Base-by-base conservation (phyloP, 306 rosid species). In the Oemleria cerasiformis region DNA sequence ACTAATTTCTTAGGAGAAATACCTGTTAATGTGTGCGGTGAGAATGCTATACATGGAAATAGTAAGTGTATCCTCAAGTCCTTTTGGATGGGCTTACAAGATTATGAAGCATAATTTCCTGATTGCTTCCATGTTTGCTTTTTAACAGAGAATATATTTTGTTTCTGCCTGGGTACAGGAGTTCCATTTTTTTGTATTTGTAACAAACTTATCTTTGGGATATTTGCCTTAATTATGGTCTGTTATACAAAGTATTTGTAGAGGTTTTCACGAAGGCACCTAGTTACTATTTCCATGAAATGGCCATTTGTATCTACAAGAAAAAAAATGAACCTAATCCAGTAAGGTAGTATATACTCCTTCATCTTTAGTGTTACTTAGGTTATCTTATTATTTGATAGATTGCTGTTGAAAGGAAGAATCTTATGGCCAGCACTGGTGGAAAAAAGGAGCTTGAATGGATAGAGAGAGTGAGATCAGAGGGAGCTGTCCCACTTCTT, bases 381-480 rank as follows among this genome's bases (percentile, higher is more conserved):
- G 25, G 23, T 45, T 45, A 3, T 65, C 21, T 45, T 65, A 16
- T 65, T 21, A 44, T 23, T 30, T 65, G 23, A 23, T 65, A 65
- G 56, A 17, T 30, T 44, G 23, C 42, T 44, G 72, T 36, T 20
- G 45, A 54, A 67, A 50, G 45, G 17, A 62, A 68, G 44, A 76
- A 68, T 69, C 74, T 14, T 47, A 91, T 92, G 96, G 92, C 85
- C 47, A 49, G 73, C 51, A n/a, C 67, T 68, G 74, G 73, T 79
- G 78, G 66, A 63, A 56, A 73, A 66, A 74, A 72, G 62, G 83
- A 87, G 71, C 63, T 65, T 60, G 87, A 79, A 73, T 87, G 96
- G 97, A 84, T 89, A 65, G 79, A 80, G 44, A 89, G 84, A 84
- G 84, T 87, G 69, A 83, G 59, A 76, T 84, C 88, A 59, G 97